Conservation (phyloP, 2,329 filamentous ascomycete species). For the Neodidymelliopsis sp. region DNA sequence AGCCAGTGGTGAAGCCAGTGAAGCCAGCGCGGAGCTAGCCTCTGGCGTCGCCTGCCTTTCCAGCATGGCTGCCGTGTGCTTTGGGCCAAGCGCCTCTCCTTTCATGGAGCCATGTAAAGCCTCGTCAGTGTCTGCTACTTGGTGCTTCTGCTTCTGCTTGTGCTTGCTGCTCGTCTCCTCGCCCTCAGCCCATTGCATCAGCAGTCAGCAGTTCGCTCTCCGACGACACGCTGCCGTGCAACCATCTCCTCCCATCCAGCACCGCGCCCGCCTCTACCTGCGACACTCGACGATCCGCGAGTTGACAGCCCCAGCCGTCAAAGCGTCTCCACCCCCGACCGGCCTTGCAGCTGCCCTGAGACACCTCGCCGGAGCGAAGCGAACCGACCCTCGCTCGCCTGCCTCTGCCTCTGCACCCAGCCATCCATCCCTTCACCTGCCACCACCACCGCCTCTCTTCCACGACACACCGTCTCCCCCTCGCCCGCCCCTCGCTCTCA, state of each 20-base stretch:
- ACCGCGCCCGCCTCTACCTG: slow-evolving; percentile 35
- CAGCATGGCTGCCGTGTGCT: slow-evolving; percentile 17
- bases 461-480: slow-evolving; percentile 12
- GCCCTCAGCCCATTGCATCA: not conserved
- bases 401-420: slow-evolving; percentile 34
- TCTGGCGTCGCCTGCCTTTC: slow-evolving; percentile 30
- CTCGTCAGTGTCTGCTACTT: slow-evolving; percentile 6
- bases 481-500: slow-evolving; percentile 2
- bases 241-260: no score
- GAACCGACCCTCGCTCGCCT: no score
- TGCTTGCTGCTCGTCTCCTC: not conserved
- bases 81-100: slow-evolving; percentile 24
- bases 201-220: not conserved
- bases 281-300: slow-evolving; percentile 27
- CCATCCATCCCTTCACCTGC: slow-evolving; percentile 41
- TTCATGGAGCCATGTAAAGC: slow-evolving; percentile 23
- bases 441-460: slow-evolving; percentile 12
- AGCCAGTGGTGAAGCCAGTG: no score
- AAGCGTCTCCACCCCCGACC: slow-evolving; percentile 32
- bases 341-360: slow-evolving; percentile 37
- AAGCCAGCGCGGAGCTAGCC: slow-evolving; percentile 19
- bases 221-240: slow-evolving; percentile 34
- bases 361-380: slow-evolving; percentile 36
- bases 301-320: slow-evolving; percentile 28
- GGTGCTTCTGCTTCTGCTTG: not conserved